phyloP scores from a whole-genome alignment of 2,329 filamentous ascomycete genomes.

The Chaetomiaceae sp. region DNA sequence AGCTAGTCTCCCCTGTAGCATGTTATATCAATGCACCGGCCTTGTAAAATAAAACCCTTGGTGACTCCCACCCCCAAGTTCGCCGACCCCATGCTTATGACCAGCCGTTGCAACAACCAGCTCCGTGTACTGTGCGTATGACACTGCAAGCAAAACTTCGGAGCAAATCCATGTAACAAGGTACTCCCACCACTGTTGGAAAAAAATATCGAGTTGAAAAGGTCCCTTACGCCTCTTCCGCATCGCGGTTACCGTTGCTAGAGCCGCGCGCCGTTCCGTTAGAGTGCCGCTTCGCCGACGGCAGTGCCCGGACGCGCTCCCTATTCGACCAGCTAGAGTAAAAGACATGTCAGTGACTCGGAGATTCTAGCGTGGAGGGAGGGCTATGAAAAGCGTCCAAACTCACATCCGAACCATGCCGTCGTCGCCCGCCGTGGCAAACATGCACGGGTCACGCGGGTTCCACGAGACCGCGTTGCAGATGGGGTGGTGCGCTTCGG shows the following conservation, averaged over 20 bases:
- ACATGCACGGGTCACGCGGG: slow-evolving; percentile 71
- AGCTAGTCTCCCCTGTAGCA: too few relatives aligned
- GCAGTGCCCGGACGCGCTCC: slow-evolving; percentile 21
- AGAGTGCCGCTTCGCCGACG: slow-evolving; percentile 14
- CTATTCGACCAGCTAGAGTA: slow-evolving; percentile 29
- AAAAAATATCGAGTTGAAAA: too few relatives aligned
- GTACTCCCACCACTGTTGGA: too few relatives aligned
- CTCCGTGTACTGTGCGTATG: too few relatives aligned
- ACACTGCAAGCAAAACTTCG: too few relatives aligned
- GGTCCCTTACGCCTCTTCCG: slow-evolving; percentile 5
- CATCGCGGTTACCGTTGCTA: slow-evolving; percentile 6
- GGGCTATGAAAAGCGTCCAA: too few relatives aligned
- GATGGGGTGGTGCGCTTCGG: slow-evolving; percentile 67
- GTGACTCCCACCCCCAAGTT: too few relatives aligned
- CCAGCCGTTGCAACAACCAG: neutral
- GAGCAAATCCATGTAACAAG: too few relatives aligned
- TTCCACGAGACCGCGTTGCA: slow-evolving; percentile 92
- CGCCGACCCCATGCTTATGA: too few relatives aligned
- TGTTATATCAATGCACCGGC: too few relatives aligned
- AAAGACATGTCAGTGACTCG: neutral
- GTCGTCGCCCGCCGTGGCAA: slow-evolving; percentile 90
- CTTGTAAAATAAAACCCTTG: too few relatives aligned
- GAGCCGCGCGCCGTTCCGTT: slow-evolving; percentile 6
- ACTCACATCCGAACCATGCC: slow-evolving; percentile 76
- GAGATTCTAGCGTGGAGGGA: neutral